Evolutionary conservation across 2,329 filamentous ascomycete genomes (phyloP).

Genomic region (Fusarium sterilihyphosum): DNA sequence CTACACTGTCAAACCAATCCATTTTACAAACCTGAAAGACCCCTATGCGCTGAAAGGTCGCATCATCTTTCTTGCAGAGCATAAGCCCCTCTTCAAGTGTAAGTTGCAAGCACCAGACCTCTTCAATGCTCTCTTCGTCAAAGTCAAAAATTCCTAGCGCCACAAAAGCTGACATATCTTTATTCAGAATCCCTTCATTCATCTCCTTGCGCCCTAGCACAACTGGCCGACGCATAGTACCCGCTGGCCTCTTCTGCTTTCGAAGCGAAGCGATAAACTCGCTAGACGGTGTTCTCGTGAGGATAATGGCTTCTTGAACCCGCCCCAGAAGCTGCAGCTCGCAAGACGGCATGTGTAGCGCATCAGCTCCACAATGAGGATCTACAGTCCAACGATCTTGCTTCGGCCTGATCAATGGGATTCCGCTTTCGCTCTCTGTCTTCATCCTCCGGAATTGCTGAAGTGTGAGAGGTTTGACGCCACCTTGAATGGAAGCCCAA

Average conservation of each 20-base stretch:
- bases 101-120: background rate
- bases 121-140: background rate
- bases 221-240: background rate
- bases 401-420: background rate
- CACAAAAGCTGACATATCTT: background rate
- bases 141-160: constrained; percentile 6
- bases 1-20: background rate
- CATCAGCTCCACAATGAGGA: background rate
- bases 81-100: constrained; percentile 1
- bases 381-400: background rate
- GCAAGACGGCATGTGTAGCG: constrained; percentile 16
- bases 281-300: background rate
- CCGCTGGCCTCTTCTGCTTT: background rate
- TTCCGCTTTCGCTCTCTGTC: background rate
- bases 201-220: background rate
- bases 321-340: constrained; percentile 3
- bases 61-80: background rate
- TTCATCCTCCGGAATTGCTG: background rate
- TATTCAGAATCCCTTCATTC: background rate
- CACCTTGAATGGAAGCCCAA: constrained; percentile 18
- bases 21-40: background rate
- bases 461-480: background rate
- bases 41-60: background rate
- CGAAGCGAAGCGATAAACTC: background rate
- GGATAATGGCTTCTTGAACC: background rate